These are phyloP conservation scores for Ceriops zippeliana DNA, from an alignment of 345 rosid species.

Conservation along the genomic window DNA sequence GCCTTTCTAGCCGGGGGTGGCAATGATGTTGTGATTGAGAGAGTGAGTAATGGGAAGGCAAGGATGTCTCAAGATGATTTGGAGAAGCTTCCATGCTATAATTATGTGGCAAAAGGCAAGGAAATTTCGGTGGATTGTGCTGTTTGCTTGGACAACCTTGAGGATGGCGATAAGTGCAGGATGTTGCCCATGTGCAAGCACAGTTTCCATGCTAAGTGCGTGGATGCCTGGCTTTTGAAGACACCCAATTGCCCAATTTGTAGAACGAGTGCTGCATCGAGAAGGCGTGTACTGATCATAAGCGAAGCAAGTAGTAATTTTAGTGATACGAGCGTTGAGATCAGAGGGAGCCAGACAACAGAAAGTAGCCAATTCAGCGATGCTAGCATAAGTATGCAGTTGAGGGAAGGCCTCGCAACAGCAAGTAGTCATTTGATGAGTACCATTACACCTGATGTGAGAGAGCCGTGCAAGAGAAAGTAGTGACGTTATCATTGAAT, in stretches of 20 bases:
- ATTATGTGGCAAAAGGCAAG: conserved; percentile 32
- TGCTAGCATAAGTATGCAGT: not conserved
- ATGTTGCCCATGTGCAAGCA: conserved; percentile 47
- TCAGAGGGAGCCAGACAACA: not conserved
- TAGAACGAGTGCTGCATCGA: conserved; percentile 36
- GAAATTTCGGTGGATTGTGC: conserved; percentile 47
- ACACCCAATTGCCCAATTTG: conserved; percentile 56
- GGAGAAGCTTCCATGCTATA: conserved; percentile 53
- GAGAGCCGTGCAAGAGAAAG: not conserved
- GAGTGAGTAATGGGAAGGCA: not conserved
- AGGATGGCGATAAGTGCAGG: conserved; percentile 56
- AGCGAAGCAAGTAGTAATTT: conserved; percentile 23
- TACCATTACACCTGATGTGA: not conserved
- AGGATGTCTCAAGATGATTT: conserved; percentile 43
- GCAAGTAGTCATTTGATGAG: not conserved
- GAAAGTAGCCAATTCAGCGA: conserved; percentile 15
- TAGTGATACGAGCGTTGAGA: conserved; percentile 20
- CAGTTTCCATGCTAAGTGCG: conserved; percentile 52
- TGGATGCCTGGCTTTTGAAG: conserved; percentile 57
- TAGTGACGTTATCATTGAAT: not conserved
- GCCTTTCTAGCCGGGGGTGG: conserved; percentile 20
- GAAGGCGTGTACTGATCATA: conserved; percentile 7
- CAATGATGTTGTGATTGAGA: not conserved
- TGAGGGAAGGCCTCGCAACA: not conserved
- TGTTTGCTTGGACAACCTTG: conserved; percentile 53